Percentiles rank a stretch among this genome's conserved stretches.
Evolutionary conservation across 73 alveolate species (phyloP).

Genomic region (Paramecium sonneborni): DNA sequence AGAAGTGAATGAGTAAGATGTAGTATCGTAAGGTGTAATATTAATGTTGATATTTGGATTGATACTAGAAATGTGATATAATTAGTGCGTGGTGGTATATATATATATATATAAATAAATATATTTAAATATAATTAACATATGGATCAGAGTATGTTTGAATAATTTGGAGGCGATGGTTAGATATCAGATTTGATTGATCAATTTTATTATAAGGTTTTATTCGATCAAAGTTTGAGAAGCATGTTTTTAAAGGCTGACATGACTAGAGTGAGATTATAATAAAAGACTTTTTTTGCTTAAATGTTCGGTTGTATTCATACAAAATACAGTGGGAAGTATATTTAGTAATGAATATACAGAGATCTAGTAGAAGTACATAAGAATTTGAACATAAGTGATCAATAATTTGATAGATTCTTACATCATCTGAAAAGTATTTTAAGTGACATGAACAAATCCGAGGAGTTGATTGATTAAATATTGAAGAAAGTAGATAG

Average conservation of each 20-base stretch:
- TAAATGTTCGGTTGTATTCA: background rate
- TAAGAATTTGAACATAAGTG: slow-evolving; percentile 21
- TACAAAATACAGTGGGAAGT: slow-evolving; percentile 25
- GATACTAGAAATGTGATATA: background rate
- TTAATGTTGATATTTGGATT: background rate
- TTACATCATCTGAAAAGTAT: background rate
- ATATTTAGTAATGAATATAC: background rate
- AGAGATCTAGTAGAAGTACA: slow-evolving; percentile 43
- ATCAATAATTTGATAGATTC: slow-evolving; percentile 31
- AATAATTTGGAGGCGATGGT: slow-evolving; percentile 40
- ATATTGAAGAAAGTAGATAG: slow-evolving; percentile 13
- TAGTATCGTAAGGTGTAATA: too few species aligned
- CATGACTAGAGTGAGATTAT: slow-evolving; percentile 51
- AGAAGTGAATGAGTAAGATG: too few species aligned
- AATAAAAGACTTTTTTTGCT: slow-evolving; percentile 48
- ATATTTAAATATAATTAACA: background rate
- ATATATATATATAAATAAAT: background rate
- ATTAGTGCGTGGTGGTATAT: background rate
- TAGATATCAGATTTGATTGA: slow-evolving; percentile 36
- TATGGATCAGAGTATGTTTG: slow-evolving; percentile 46
- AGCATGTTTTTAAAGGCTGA: slow-evolving; percentile 38
- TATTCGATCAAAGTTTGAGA: slow-evolving; percentile 47
- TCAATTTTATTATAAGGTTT: slow-evolving; percentile 36
- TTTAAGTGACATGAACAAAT: slow-evolving; percentile 2
- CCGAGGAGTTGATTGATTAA: background rate